These are phyloP conservation scores for Pseudopyricularia cyperi DNA, from an alignment of 2,329 filamentous ascomycete genomes.

Conservation along the genomic window DNA sequence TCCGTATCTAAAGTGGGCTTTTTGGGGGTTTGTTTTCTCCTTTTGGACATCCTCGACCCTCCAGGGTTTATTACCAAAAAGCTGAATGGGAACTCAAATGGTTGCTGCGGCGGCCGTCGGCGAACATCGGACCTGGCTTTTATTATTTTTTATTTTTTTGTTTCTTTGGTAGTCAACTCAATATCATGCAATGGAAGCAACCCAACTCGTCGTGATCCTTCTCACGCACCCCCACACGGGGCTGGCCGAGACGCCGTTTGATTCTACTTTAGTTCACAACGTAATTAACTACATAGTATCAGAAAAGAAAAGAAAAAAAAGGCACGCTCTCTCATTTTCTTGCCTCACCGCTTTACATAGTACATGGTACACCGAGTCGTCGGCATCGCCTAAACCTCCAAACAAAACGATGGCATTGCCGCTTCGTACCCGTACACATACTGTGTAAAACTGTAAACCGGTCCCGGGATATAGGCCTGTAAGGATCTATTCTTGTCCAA, in stretches of 20 bases:
- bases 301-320: no score
- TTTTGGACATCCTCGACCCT: no score
- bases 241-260: no score
- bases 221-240: neutral
- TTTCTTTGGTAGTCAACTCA: no score
- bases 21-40: neutral
- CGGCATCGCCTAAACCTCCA: neutral
- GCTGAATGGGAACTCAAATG: no score
- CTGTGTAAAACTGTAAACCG: neutral
- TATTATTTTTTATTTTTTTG: no score
- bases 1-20: neutral
- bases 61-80: neutral
- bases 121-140: no score
- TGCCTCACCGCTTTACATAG: neutral
- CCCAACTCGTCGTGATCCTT: neutral
- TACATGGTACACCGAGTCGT: neutral
- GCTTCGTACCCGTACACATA: neutral
- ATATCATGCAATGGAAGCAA: no score
- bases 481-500: neutral
- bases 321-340: neutral
- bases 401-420: neutral
- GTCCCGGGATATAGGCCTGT: neutral
- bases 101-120: no score
- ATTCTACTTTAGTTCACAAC: no score
- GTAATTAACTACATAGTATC: no score